These are phyloP conservation scores for Nakazawaea anatomiae DNA, from an alignment of 805 yeast genomes.

Conservation along the genomic window DNA sequence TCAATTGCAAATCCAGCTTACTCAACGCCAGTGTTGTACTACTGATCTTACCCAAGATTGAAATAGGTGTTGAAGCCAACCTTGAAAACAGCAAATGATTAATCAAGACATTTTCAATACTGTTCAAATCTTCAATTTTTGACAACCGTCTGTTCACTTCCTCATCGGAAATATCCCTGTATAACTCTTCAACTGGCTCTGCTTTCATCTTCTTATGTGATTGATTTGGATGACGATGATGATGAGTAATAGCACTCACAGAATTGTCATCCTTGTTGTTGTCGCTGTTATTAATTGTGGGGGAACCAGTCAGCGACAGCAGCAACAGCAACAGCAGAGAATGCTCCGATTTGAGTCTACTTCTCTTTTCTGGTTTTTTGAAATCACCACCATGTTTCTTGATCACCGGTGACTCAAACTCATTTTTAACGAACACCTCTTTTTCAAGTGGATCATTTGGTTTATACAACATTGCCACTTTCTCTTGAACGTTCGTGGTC, in stretches of 20 bases:
- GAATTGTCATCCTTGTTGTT: not conserved
- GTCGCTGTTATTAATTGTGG: too few species aligned
- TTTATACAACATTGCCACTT: slow-evolving; percentile 3
- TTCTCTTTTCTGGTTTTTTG: slow-evolving; percentile 5
- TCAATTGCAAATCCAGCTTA: slow-evolving; percentile 36
- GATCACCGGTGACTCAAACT: not conserved
- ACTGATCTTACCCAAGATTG: slow-evolving; percentile 58
- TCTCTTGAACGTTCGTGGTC: too few species aligned
- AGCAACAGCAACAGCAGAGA: too few species aligned
- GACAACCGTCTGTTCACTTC: slow-evolving; percentile 3
- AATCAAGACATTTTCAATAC: slow-evolving; percentile 58
- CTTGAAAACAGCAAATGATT: slow-evolving; percentile 91
- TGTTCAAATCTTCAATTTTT: slow-evolving; percentile 35
- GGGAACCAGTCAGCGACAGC: too few species aligned
- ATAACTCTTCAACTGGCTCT: not conserved
- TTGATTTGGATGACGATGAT: not conserved
- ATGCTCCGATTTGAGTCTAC: not conserved
- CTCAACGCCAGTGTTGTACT: slow-evolving; percentile 43
- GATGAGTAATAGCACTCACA: not conserved
- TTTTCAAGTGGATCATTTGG: not conserved
- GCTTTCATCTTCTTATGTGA: not conserved
- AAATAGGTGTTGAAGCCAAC: slow-evolving; percentile 81
- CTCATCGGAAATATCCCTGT: slow-evolving; percentile 7
- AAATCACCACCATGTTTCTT: not conserved
- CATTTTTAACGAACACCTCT: not conserved